Evolutionary conservation across 768 basidiomycete species (phyloP).

Genomic region (Hemileccinum rubropunctum): DNA sequence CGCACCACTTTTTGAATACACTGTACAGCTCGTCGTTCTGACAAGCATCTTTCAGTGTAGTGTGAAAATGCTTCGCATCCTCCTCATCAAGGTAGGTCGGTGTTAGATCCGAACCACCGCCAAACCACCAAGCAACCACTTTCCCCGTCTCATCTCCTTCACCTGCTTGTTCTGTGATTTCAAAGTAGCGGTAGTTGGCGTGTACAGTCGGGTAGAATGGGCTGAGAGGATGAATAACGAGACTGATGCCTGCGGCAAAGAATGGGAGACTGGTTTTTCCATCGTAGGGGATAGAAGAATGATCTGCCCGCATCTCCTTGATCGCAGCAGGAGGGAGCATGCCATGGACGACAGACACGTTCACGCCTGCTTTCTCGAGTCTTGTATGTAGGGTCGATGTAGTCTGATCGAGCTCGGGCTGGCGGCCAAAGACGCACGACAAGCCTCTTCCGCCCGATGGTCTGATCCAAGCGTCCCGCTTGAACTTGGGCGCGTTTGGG

Average conservation of each 20-base stretch:
- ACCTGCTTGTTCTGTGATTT: slow-evolving; percentile 60
- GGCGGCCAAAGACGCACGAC: slow-evolving; percentile 76
- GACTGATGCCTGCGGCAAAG: slow-evolving; percentile 88
- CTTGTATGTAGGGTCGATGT: slow-evolving; percentile 44
- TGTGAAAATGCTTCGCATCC: slow-evolving; percentile 87
- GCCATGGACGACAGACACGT: slow-evolving; percentile 90
- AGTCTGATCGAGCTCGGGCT: slow-evolving; percentile 28
- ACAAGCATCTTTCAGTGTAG: slow-evolving; percentile 70
- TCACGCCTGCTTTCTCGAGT: slow-evolving; percentile 95
- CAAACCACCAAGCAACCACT: slow-evolving; percentile 96
- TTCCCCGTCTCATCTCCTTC: slow-evolving; percentile 41
- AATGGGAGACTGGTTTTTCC: slow-evolving; percentile 72
- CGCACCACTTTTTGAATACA: slow-evolving; percentile 92
- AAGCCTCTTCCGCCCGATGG: slow-evolving; percentile 66
- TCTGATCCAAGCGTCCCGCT: slow-evolving; percentile 78
- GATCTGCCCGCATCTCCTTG: slow-evolving; percentile 93
- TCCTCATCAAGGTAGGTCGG: slow-evolving; percentile 89
- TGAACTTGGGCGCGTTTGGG: slow-evolving; percentile 64
- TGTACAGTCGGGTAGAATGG: slow-evolving; percentile 94
- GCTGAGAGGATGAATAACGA: slow-evolving; percentile 93
- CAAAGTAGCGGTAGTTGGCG: slow-evolving; percentile 97
- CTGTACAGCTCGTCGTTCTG: slow-evolving; percentile 71
- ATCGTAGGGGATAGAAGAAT: slow-evolving; percentile 67
- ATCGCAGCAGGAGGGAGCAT: slow-evolving; percentile 85
- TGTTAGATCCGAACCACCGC: slow-evolving; percentile 93